A percentile compares a stretch with the other conserved stretches of the same genome.
phyloP scores from a whole-genome alignment of 2,329 filamentous ascomycete genomes.

The Thelonectria olida region DNA sequence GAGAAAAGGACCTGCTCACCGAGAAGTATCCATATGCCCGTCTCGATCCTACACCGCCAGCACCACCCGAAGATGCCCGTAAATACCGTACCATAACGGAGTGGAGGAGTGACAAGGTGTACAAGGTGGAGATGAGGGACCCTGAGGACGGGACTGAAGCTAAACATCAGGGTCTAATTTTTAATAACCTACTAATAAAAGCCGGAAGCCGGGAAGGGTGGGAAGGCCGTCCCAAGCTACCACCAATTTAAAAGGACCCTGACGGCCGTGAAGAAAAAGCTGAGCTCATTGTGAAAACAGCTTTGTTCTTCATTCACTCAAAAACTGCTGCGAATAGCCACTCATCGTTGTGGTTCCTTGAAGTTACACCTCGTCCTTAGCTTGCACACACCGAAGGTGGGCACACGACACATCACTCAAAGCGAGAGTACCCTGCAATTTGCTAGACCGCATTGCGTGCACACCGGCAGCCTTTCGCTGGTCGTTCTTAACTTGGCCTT shows the following conservation, averaged over 20 bases:
- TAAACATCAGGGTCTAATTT: neutral
- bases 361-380: too few relatives aligned
- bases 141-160: slow-evolving; percentile 12
- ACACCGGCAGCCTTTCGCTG: neutral
- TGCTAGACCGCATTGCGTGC: neutral
- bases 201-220: neutral
- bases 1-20: slow-evolving; percentile 5
- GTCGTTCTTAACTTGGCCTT: neutral
- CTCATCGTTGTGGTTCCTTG: too few relatives aligned
- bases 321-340: too few relatives aligned
- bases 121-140: slow-evolving; percentile 19
- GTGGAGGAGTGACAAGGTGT: slow-evolving; percentile 15
- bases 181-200: too few relatives aligned
- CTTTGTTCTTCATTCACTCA: neutral
- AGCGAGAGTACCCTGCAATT: slow-evolving; percentile 1
- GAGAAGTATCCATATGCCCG: neutral
- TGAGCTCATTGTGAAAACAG: slow-evolving; percentile 1
- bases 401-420: slow-evolving; percentile 10
- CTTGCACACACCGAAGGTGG: neutral
- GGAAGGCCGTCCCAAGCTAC: slow-evolving; percentile 2
- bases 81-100: neutral
- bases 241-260: slow-evolving; percentile 14
- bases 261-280: neutral
- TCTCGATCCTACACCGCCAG: neutral
- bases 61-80: slow-evolving; percentile 4